Conservation (phyloP, 2,329 filamentous ascomycete genomes). For the Pseudocercospora fuligena region DNA sequence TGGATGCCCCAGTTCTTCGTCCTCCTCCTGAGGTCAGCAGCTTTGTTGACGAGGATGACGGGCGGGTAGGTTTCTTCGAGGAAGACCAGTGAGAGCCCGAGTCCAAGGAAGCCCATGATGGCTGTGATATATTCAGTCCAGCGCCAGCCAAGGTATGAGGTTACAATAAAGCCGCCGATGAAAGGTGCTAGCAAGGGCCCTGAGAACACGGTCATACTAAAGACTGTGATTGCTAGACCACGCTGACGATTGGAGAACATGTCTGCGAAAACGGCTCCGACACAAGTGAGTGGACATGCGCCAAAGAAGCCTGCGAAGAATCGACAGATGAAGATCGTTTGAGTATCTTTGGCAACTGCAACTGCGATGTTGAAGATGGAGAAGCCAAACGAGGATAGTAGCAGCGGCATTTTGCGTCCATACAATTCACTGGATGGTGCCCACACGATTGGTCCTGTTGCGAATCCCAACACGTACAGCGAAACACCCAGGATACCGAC, state of each 20-base stretch:
- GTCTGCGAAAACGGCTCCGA: conserved; percentile 53
- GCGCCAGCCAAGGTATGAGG: conserved; percentile 51
- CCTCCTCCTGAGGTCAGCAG: conserved; percentile 57
- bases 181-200: conserved; percentile 42
- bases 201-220: conserved; percentile 42
- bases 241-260: conserved; percentile 41
- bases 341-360: conserved; percentile 44
- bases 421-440: conserved; percentile 55
- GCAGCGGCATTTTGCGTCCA: conserved; percentile 38
- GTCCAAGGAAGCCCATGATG: conserved; percentile 61
- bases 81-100: conserved; percentile 57
- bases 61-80: conserved; percentile 64
- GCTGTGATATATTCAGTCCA: conserved; percentile 55
- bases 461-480: conserved; percentile 48
- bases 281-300: conserved; percentile 51
- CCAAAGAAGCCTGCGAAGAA: conserved; percentile 45
- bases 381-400: conserved; percentile 43
- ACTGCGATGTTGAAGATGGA: conserved; percentile 56
- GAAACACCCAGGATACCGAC: conserved; percentile 45
- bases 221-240: conserved; percentile 44
- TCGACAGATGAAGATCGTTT: conserved; percentile 45
- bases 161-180: conserved; percentile 41
- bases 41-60: conserved; percentile 62
- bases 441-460: conserved; percentile 48
- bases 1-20: conserved; percentile 65